Evolutionary conservation across 1,139 yeast genomes (phyloP), one percentile per base, ranked within the genome.

Genomic region (Suhomyces kunorum): DNA sequence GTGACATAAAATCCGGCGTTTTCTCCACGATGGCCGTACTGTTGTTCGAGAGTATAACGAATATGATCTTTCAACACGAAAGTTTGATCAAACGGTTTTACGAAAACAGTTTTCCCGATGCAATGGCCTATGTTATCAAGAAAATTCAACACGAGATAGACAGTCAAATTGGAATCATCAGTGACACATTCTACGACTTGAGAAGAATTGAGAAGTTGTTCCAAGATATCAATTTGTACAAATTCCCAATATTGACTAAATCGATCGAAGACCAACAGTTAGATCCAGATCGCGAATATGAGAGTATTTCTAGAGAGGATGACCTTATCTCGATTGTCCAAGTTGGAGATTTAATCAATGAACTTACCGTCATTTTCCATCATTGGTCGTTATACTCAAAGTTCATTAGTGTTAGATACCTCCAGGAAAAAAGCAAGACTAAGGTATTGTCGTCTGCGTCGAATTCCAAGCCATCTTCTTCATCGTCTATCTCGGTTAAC

Each of bases 121-220:
- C 87, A 19, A 81, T 90, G 70, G 66, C 74, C 3, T 73, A 72
- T 34, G 90, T 90, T 5, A 74, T 90, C 48, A 80, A 75, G 19
- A 78, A 78, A 42, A 83, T 92, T 25, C 96, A 92, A 60, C 71
- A 78, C 42, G 98, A 92, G 56, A 84, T 95, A 15, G 98, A 92
- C 56, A 74, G 90, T 11, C 98, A 92, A 56, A 85, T 94, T 17
- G 95, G 95, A 0, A 68, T 92, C 34, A 85, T 92, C 8, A 72
- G 87, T 41, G 98, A 92, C 58, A 87, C 95, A 0, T 88, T 88
- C 56, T 80, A 83, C 68, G 96, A 87, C 50, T 74, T 78, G 35
- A 75, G 87, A 46, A 71, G 84, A 29, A 58, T 88, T 8, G 80
- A 74, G 27, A 72, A 78, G 47, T 58, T 75, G 11, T 54, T 85